Evolutionary conservation across 352 stramenopile species (phyloP).

Genomic region (Nothophytophthora sp.): DNA sequence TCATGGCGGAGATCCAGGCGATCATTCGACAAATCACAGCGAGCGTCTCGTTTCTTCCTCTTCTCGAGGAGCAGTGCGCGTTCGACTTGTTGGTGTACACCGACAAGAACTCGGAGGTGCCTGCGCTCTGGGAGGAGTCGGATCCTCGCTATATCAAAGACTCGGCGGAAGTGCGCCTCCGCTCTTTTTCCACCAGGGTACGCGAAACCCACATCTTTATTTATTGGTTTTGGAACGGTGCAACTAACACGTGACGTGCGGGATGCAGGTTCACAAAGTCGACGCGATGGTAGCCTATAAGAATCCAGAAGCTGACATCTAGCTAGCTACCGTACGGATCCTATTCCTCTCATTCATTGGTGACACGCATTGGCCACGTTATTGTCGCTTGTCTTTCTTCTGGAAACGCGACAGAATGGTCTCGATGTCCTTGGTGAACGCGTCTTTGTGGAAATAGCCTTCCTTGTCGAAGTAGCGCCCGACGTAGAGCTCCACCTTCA

Average conservation of each 20-base stretch:
- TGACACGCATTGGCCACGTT: slow-evolving; percentile 23
- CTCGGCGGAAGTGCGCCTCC: slow-evolving; percentile 96
- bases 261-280: slow-evolving; percentile 95
- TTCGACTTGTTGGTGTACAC: slow-evolving; percentile 99
- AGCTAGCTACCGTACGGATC: slow-evolving; percentile 24
- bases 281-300: slow-evolving; percentile 99
- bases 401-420: slow-evolving; percentile 63
- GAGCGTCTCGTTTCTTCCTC: slow-evolving; percentile 98
- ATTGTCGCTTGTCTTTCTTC: slow-evolving; percentile 76
- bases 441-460: slow-evolving; percentile 81
- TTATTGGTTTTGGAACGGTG: no score
- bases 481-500: slow-evolving; percentile 76
- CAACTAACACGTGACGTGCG: slow-evolving; percentile 14
- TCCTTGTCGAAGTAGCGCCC: slow-evolving; percentile 88
- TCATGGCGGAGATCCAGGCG: slow-evolving; percentile 98
- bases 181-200: slow-evolving; percentile 98
- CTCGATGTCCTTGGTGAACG: slow-evolving; percentile 72
- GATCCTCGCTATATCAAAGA: slow-evolving; percentile 99
- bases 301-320: slow-evolving; percentile 83
- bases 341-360: background rate
- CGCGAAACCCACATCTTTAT: background rate
- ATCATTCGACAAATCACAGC: slow-evolving; percentile 99
- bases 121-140: slow-evolving; percentile 97
- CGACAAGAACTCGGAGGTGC: slow-evolving; percentile 95
- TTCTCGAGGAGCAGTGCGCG: slow-evolving; percentile 97